Conservation (phyloP, 1,139 yeast species). For the Barnettozyma hawaiiensis region DNA sequence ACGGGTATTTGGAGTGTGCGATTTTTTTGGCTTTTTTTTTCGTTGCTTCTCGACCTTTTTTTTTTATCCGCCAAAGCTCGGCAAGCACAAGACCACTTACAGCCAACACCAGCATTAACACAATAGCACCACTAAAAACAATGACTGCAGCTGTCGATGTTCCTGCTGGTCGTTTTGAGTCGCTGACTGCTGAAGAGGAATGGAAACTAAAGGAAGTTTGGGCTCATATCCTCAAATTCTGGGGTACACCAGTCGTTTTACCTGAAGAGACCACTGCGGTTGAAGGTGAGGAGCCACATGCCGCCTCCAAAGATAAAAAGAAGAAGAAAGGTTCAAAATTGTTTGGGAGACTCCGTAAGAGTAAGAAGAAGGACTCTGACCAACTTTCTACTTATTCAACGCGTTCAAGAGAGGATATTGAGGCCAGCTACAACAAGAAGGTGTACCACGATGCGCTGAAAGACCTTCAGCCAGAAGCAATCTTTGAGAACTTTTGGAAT, state of each 20-base stretch:
- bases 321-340: slow-evolving; percentile 21
- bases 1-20: no score
- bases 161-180: slow-evolving; percentile 51
- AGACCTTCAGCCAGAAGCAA: slow-evolving; percentile 38
- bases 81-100: neutral
- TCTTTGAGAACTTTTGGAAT: slow-evolving; percentile 46
- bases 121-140: neutral
- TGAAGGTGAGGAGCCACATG: neutral
- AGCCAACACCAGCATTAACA: no score
- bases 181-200: slow-evolving; percentile 59
- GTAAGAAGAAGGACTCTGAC: slow-evolving; percentile 12
- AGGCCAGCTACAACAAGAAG: slow-evolving; percentile 24
- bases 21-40: no score
- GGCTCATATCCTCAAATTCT: slow-evolving; percentile 57
- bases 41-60: no score
- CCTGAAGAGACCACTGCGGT: slow-evolving; percentile 17
- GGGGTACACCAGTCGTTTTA: slow-evolving; percentile 51
- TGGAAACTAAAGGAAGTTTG: slow-evolving; percentile 66
- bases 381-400: slow-evolving; percentile 19
- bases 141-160: slow-evolving; percentile 16
- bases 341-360: slow-evolving; percentile 23
- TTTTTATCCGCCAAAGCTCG: neutral
- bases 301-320: slow-evolving; percentile 13
- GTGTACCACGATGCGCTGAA: slow-evolving; percentile 34
- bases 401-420: slow-evolving; percentile 26